Percentiles rank a stretch among this genome's conserved stretches.
Evolutionary conservation across 2,329 filamentous ascomycete genomes (phyloP).

Genomic region (Cercospora sp.): DNA sequence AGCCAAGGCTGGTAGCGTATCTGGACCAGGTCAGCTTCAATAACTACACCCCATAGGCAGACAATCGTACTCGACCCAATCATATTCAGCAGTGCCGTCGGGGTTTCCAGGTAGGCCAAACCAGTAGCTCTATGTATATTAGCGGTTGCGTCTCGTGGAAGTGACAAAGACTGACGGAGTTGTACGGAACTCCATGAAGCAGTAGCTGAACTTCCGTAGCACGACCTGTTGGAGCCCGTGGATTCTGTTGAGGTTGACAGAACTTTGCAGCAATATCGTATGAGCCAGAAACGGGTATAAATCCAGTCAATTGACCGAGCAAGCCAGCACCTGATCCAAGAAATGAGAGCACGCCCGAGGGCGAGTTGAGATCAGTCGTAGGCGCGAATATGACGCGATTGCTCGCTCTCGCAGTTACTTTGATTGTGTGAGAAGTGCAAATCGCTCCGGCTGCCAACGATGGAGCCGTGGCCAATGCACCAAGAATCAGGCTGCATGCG

Average conservation of each 20-base stretch:
- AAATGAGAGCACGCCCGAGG: conserved; percentile 22
- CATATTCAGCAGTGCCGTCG: conserved; percentile 19
- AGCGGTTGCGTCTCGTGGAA: not conserved
- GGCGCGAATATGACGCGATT: conserved; percentile 19
- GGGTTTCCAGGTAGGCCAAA: conserved; percentile 24
- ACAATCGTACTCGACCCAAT: conserved; percentile 19
- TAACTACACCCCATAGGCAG: not conserved
- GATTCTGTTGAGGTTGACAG: conserved; percentile 15
- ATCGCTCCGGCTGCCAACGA: conserved; percentile 10
- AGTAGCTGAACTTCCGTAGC: conserved; percentile 23
- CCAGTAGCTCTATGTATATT: conserved; percentile 21
- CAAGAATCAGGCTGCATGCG: not conserved
- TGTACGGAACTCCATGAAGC: conserved; percentile 24
- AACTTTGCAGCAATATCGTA: conserved; percentile 23
- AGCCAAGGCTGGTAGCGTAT: conserved; percentile 22
- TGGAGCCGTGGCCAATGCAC: conserved; percentile 12
- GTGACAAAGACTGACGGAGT: conserved; percentile 12
- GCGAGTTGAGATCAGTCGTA: conserved; percentile 13
- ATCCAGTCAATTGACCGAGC: conserved; percentile 19
- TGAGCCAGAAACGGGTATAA: conserved; percentile 17
- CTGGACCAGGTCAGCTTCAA: not conserved
- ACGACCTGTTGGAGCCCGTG: conserved; percentile 11
- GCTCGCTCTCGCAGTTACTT: conserved; percentile 16
- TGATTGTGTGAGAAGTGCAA: conserved; percentile 18
- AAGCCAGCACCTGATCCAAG: conserved; percentile 22